Percentiles rank a stretch among this genome's conserved stretches.
Conservation (phyloP, 2,329 filamentous ascomycete species). For the Talaromyces funiculosus region DNA sequence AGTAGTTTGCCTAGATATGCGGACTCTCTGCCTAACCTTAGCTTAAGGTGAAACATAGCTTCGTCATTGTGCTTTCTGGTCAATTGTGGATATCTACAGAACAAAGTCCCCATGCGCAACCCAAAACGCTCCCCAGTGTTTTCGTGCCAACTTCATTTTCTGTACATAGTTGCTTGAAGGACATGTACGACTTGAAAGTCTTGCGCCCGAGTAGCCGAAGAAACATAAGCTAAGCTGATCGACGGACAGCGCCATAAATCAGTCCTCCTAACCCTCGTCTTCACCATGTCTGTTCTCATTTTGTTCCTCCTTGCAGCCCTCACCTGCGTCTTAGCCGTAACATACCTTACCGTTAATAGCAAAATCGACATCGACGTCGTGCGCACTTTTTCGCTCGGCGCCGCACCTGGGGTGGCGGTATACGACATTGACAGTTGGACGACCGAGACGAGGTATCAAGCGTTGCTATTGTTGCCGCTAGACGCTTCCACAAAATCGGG, state of each 20-base stretch:
- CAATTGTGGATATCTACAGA: background rate
- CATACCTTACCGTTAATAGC: slow-evolving; percentile 3
- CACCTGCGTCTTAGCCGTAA: slow-evolving; percentile 7
- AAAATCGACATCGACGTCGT: slow-evolving; percentile 1
- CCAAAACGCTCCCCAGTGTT: background rate
- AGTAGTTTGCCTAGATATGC: background rate
- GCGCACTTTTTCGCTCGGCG: background rate
- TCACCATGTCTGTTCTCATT: background rate
- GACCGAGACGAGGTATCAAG: slow-evolving; percentile 12
- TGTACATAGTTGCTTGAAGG: background rate
- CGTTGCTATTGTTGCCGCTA: slow-evolving; percentile 2
- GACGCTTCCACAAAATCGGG: background rate
- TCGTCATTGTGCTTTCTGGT: background rate
- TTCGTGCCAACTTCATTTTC: background rate
- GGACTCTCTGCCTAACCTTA: background rate
- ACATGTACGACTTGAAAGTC: background rate
- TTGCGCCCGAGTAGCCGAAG: background rate
- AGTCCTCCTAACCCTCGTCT: slow-evolving; percentile 1
- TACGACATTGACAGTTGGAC: slow-evolving; percentile 11
- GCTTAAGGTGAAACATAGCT: background rate
- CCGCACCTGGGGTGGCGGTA: background rate
- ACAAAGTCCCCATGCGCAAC: background rate
- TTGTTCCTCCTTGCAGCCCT: slow-evolving; percentile 2
- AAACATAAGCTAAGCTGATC: background rate
- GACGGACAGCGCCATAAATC: background rate